Base-by-base conservation (phyloP, 2,329 filamentous ascomycete genomes). In the Meredithiella fracta region DNA sequence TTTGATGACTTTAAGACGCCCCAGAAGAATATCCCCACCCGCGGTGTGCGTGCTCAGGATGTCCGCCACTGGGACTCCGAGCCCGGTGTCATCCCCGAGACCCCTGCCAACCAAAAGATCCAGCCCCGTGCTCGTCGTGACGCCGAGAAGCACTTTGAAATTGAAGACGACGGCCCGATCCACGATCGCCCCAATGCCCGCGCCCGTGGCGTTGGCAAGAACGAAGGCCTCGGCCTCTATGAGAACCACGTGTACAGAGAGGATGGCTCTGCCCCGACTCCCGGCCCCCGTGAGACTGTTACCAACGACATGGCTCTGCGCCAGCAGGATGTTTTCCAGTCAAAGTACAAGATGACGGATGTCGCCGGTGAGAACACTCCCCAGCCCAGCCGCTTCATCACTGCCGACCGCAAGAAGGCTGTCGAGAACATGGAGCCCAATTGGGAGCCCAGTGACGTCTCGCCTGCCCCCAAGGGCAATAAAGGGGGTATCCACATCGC, bases 1-100 rank as follows among this genome's bases (percentile, higher is more conserved):
- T 97, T 97, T 67, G 80, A 87, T 59, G 89, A 95, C 69, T 94
- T 94, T 63, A 72, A 73, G 15, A 95, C 90, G 0, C 91, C 91
- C 0, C 77, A 83, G 61, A 95, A 94, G 73, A 62, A 70, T 25
- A 73, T 79, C 51, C 74, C 77, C 3, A 70, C 74, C 49, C 85
- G 83, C 67, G 67, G 77, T 26, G 65, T 73, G 54, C 77, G 82
- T 59, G 72, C 76, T 40, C 79, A 88, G 64, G 82, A 92, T 59
- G 76, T 82, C 59, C 83, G 86, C 56, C 84, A 92, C 66, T 94
- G 86, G 80, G 84, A 83, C 62, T 81, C 83, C 51, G 83, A 79
- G 65, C 71, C 81, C 59, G 70, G 64, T 49, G 60, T 57, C 22
- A 55, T 78, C 47, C 67, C 68, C 38, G 74, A 78, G 38, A 81